Evolutionary conservation across 2,329 filamentous ascomycete genomes (phyloP).

Genomic region (Neopestalotiopsis clavispora): DNA sequence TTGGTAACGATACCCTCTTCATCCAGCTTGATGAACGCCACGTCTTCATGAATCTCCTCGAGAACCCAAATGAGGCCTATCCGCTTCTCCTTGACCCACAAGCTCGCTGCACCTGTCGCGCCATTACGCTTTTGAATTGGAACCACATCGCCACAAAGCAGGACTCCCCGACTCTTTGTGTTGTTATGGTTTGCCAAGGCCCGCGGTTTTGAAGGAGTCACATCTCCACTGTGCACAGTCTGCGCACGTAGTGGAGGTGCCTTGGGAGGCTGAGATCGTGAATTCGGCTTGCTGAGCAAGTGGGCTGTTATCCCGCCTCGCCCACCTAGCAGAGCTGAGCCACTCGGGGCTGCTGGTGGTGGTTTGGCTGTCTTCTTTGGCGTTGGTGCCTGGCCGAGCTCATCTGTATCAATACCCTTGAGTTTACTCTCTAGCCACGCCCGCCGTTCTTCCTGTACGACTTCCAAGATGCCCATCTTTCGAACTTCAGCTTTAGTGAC

Average conservation of each 20-base stretch:
- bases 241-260: constrained; percentile 64
- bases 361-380: constrained; percentile 41
- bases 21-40: constrained; percentile 77
- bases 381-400: constrained; percentile 41
- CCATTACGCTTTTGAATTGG: constrained; percentile 97
- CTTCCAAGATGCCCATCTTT: constrained; percentile 92
- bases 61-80: constrained; percentile 96
- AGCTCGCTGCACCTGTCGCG: constrained; percentile 85
- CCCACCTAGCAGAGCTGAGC: constrained; percentile 68
- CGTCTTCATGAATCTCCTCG: constrained; percentile 96
- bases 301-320: constrained; percentile 81
- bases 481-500: constrained; percentile 95
- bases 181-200: constrained; percentile 65
- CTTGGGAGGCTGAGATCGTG: constrained; percentile 60
- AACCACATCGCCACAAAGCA: constrained; percentile 96
- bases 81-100: constrained; percentile 98
- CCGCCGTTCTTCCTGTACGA: constrained; percentile 87
- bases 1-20: constrained; percentile 76
- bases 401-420: constrained; percentile 63
- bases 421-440: constrained; percentile 91
- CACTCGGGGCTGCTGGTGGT: constrained; percentile 45
- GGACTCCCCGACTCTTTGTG: constrained; percentile 82
- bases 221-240: constrained; percentile 63
- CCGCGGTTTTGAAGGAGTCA: constrained; percentile 60
- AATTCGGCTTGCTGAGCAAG: constrained; percentile 81